Evolutionary conservation across 2,329 filamentous ascomycete species (phyloP).

Genomic region (Aspergillus calidoustus): DNA sequence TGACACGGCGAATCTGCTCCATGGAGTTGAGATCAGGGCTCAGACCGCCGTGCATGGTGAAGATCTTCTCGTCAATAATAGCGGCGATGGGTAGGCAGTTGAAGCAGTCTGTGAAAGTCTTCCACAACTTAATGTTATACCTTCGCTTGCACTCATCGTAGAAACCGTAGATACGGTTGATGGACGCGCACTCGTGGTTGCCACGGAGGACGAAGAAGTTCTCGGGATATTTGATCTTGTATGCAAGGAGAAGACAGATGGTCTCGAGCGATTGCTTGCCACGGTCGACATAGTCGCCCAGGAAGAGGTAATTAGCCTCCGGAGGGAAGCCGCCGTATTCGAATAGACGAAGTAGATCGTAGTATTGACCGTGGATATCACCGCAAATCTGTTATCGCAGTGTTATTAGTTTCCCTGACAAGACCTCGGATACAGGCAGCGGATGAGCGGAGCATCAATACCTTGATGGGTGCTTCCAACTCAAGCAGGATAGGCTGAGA

Average conservation of each 20-base stretch:
- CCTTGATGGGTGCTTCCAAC: slow-evolving; percentile 98
- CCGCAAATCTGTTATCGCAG: slow-evolving; percentile 79
- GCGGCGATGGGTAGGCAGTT: slow-evolving; percentile 98
- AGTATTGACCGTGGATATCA: slow-evolving; percentile 99
- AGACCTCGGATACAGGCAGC: neutral
- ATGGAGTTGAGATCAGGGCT: slow-evolving; percentile 98
- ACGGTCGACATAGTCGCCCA: slow-evolving; percentile 97
- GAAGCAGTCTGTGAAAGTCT: slow-evolving; percentile 99
- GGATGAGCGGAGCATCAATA: slow-evolving; percentile 46
- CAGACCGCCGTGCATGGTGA: slow-evolving; percentile 98
- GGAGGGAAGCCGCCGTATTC: slow-evolving; percentile 98
- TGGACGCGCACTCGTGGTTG: slow-evolving; percentile 98
- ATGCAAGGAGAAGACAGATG: slow-evolving; percentile 92
- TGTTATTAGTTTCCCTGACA: slow-evolving; percentile 22
- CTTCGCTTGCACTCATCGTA: slow-evolving; percentile 99
- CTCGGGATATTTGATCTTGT: slow-evolving; percentile 99
- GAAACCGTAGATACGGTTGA: slow-evolving; percentile 99
- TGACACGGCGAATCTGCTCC: slow-evolving; percentile 99
- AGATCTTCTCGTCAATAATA: slow-evolving; percentile 99
- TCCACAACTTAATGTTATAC: slow-evolving; percentile 99
- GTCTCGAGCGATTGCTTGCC: slow-evolving; percentile 99
- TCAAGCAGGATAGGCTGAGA: slow-evolving; percentile 97
- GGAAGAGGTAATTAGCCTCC: slow-evolving; percentile 98
- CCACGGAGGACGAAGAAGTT: slow-evolving; percentile 99
- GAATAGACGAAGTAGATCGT: slow-evolving; percentile 94